Evolutionary conservation across 1,139 yeast species (phyloP), one percentile per base, ranked within the genome.

Genomic region (Meyerozyma elateridarum): DNA sequence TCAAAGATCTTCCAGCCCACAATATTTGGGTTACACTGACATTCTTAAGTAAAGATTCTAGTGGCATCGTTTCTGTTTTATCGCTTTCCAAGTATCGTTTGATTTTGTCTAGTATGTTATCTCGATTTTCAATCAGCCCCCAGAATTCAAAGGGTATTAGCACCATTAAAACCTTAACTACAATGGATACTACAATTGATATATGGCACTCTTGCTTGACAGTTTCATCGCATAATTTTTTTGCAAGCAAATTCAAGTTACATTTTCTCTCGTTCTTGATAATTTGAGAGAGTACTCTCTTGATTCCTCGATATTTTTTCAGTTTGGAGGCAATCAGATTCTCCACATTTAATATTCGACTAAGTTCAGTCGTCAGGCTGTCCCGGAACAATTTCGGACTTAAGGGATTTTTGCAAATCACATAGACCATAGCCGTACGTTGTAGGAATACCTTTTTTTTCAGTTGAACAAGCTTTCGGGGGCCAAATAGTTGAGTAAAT

Each of bases 51-150:
- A 70, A 22, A 2, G 53, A 49, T 4, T 45, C 34, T 0, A 64
- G 28, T 1, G 51, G 33, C 0, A 72, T 29, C 4, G 40, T 39
- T 3, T 62, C 64, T 20, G 53, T 55, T 6, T 61, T 45, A 0
- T 65, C 61, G 6, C 70, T 45, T 12, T 51, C 49, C 0, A 87
- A 40, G 28, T 70, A 59, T 5, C 39, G 34, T 0, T 70, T 56
- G 0, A 83, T 44, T 12, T 55, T 52, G 2, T 48, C 42, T 26
- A 64, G 49, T 0, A 84, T 45, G 0, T 51, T 38, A 0, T 62
- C 36, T 48, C 72, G 71, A 46, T 85, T 85, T 5, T 44, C 38
- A 2, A 39, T 39, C 1, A 74, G 52, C 0, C 95, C 95, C 62
- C 82, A 73, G 2, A 73, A 42, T 7, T 59, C 64, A 2, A 49